Percentiles rank a stretch among this genome's conserved stretches.
These are phyloP conservation scores for Xylariaceae sp. DNA, from an alignment of 2,329 filamentous ascomycete species.

Conservation along the genomic window DNA sequence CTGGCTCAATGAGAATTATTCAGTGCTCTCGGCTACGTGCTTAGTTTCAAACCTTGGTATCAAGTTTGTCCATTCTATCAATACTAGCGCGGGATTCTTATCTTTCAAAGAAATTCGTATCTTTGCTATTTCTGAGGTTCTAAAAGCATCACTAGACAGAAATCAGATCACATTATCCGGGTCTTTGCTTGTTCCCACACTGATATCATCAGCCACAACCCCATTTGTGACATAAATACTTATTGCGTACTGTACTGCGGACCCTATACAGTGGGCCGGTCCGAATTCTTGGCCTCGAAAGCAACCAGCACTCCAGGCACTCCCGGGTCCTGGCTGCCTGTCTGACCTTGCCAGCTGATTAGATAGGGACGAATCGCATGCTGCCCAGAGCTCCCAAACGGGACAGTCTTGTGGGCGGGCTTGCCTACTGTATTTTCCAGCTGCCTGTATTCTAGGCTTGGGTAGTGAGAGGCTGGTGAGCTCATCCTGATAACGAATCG, in stretches of 20 bases:
- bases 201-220: too few relatives aligned
- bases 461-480: not conserved
- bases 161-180: too few relatives aligned
- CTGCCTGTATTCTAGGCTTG: too few relatives aligned
- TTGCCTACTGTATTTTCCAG: conserved; percentile 1
- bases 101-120: not conserved
- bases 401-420: not conserved
- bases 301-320: not conserved
- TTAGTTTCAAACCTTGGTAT: not conserved
- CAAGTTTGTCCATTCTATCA: not conserved
- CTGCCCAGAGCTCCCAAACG: conserved; percentile 18
- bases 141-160: too few relatives aligned
- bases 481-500: not conserved
- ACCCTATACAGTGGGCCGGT: conserved; percentile 12
- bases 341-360: conserved; percentile 22
- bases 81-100: too few relatives aligned
- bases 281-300: conserved; percentile 12
- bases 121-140: too few relatives aligned
- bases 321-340: conserved; percentile 8
- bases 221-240: too few relatives aligned
- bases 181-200: too few relatives aligned
- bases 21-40: not conserved
- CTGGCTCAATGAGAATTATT: too few relatives aligned
- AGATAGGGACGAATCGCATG: conserved; percentile 18
- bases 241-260: not conserved